Conservation (phyloP, 768 basidiomycete species). For the Lyophyllum atratum region DNA sequence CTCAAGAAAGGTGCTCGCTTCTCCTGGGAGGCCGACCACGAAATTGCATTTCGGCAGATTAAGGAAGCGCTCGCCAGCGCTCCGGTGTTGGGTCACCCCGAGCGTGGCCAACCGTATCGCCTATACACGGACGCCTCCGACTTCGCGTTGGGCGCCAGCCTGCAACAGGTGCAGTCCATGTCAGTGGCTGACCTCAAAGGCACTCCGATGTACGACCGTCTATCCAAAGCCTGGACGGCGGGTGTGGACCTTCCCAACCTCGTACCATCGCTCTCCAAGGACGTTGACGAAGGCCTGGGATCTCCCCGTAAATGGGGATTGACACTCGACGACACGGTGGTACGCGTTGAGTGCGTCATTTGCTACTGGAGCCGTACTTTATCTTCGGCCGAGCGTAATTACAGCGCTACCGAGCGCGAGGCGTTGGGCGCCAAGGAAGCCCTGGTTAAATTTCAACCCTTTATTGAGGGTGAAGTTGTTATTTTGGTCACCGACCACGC, state of each 20-base stretch:
- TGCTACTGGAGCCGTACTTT: conserved; percentile 24
- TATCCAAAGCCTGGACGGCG: neutral
- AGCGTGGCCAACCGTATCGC: conserved; percentile 29
- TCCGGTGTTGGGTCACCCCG: conserved; percentile 33
- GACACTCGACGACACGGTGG: conserved; percentile 24
- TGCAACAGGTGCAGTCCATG: conserved; percentile 36
- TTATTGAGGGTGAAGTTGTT: conserved; percentile 34
- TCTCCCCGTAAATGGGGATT: neutral
- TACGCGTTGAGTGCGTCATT: conserved; percentile 30
- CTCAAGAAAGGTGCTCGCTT: conserved; percentile 27
- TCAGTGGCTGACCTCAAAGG: conserved; percentile 26
- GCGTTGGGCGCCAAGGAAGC: conserved; percentile 20
- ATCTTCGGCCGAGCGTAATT: too few species aligned
- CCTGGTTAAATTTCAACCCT: conserved; percentile 34
- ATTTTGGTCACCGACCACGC: conserved; percentile 25
- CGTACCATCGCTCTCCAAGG: neutral
- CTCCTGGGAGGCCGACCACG: conserved; percentile 23
- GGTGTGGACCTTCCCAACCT: neutral
- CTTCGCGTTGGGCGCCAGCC: conserved; percentile 25
- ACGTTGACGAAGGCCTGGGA: neutral
- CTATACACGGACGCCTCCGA: conserved; percentile 38
- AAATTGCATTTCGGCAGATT: conserved; percentile 22
- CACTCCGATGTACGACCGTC: conserved; percentile 24
- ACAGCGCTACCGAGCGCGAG: neutral
- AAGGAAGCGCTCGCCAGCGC: conserved; percentile 31